phyloP scores from a whole-genome alignment of 139 green algal genomes.

The Chlorella sp. region DNA sequence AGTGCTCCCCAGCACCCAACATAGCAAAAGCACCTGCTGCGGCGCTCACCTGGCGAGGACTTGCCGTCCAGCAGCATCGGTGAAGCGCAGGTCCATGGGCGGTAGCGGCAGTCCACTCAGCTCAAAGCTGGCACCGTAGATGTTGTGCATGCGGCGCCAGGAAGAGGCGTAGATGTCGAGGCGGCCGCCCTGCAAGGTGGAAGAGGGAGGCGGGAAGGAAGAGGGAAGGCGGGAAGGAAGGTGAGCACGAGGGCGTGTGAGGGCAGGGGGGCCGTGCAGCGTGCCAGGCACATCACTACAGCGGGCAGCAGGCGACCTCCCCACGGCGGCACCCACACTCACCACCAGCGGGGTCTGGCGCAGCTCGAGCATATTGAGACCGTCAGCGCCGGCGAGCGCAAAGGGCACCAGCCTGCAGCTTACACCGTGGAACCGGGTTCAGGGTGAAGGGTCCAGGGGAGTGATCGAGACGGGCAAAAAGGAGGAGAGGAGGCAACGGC shows the following conservation, averaged over 20 bases:
- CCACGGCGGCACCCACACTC: neutral
- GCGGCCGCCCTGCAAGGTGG: neutral
- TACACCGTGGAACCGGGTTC: too few relatives aligned
- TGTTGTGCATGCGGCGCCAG: slow-evolving; percentile 4
- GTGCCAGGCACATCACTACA: too few relatives aligned
- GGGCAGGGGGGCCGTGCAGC: too few relatives aligned
- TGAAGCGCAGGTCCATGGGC: neutral
- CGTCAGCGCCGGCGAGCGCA: neutral
- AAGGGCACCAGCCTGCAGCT: neutral
- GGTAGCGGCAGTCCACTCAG: neutral
- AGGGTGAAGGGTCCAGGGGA: neutral
- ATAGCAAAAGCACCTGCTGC: too few relatives aligned
- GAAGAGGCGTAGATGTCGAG: neutral
- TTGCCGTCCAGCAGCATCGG: neutral
- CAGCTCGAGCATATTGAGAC: neutral
- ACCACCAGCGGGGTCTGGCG: slow-evolving; percentile 2
- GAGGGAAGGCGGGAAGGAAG: neutral
- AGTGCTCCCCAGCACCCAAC: neutral
- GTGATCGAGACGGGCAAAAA: too few relatives aligned
- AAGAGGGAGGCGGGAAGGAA: neutral
- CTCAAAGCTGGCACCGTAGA: neutral
- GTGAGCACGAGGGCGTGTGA: neutral
- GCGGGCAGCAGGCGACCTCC: too few relatives aligned
- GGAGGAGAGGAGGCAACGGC: too few relatives aligned
- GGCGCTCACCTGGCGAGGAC: neutral